These are phyloP conservation scores for Vigna radiata DNA, from an alignment of 306 rosid genomes.

Conservation along the genomic window DNA sequence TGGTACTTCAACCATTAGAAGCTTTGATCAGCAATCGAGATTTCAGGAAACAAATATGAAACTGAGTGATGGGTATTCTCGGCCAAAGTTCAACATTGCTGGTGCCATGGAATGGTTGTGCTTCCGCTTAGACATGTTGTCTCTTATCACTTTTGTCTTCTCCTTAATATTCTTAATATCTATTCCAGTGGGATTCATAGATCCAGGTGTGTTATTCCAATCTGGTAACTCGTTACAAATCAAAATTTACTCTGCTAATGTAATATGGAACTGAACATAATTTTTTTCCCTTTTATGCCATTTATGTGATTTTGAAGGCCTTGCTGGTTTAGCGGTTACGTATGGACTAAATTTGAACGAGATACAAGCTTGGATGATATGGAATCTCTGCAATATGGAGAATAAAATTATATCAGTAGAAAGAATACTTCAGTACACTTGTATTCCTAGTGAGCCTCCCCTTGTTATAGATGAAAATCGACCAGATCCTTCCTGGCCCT, in stretches of 20 bases:
- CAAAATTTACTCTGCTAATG: background rate
- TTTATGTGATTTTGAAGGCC: slow-evolving; percentile 50
- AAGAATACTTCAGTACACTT: slow-evolving; percentile 75
- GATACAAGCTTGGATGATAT: slow-evolving; percentile 70
- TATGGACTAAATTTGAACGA: slow-evolving; percentile 81
- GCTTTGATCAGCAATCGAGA: slow-evolving; percentile 82
- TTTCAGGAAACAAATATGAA: slow-evolving; percentile 75
- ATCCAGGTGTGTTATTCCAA: slow-evolving; percentile 66
- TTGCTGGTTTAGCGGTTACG: slow-evolving; percentile 89
- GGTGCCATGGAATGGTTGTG: slow-evolving; percentile 93
- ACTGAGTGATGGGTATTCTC: slow-evolving; percentile 70
- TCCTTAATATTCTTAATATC: slow-evolving; percentile 75
- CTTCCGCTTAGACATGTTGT: slow-evolving; percentile 77
- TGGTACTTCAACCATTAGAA: slow-evolving; percentile 80
- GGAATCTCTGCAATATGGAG: slow-evolving; percentile 79
- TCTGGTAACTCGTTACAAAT: slow-evolving; percentile 8
- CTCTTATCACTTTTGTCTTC: slow-evolving; percentile 70
- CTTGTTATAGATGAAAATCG: slow-evolving; percentile 61
- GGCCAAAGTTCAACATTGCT: slow-evolving; percentile 67
- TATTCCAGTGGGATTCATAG: slow-evolving; percentile 71
- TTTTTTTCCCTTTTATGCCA: background rate
- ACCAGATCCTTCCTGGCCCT: slow-evolving; percentile 76
- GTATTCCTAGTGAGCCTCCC: slow-evolving; percentile 76
- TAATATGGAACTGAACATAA: slow-evolving; percentile 16
- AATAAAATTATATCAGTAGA: slow-evolving; percentile 87